These are phyloP conservation scores for Tricladium varicosporioides DNA, from an alignment of 2,329 filamentous ascomycete genomes.

Conservation along the genomic window DNA sequence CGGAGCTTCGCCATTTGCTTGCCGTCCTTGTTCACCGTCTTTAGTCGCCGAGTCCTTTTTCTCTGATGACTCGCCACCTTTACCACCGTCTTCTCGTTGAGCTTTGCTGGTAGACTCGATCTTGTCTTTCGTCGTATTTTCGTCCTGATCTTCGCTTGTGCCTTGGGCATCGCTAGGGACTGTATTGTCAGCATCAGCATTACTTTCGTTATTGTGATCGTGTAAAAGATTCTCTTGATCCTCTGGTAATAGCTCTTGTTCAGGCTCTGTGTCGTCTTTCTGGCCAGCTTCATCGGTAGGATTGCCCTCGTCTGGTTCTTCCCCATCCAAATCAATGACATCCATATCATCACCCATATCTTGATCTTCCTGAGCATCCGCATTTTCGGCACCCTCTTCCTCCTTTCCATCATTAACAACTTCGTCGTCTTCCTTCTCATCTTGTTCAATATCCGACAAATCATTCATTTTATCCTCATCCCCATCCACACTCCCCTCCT, in stretches of 20 bases:
- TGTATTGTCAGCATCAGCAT: slow-evolving; percentile 58
- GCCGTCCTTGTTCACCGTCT: slow-evolving; percentile 53
- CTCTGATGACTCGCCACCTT: slow-evolving; percentile 63
- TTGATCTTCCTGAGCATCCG: slow-evolving; percentile 40
- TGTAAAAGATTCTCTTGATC: slow-evolving; percentile 40
- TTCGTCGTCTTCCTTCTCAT: slow-evolving; percentile 39
- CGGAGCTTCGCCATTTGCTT: slow-evolving; percentile 41
- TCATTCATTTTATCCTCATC: slow-evolving; percentile 49
- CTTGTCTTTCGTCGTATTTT: slow-evolving; percentile 60
- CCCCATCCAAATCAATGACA: slow-evolving; percentile 32
- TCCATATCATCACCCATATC: slow-evolving; percentile 35
- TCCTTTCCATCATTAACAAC: slow-evolving; percentile 43
- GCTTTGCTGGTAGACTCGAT: slow-evolving; percentile 59
- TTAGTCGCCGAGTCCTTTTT: slow-evolving; percentile 62
- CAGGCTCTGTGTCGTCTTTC: slow-evolving; percentile 44
- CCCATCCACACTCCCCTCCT: slow-evolving; percentile 43
- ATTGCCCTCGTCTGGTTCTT: slow-evolving; percentile 34
- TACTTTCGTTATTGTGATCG: slow-evolving; percentile 45
- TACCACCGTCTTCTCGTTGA: slow-evolving; percentile 64
- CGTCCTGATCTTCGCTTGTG: slow-evolving; percentile 63
- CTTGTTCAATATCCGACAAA: slow-evolving; percentile 47
- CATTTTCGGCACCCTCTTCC: slow-evolving; percentile 39
- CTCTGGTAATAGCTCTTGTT: slow-evolving; percentile 53
- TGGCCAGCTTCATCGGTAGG: slow-evolving; percentile 53
- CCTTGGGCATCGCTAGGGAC: slow-evolving; percentile 63